Evolutionary conservation across 176 grass and related monocot species (phyloP).

Genomic region (Pontederia crassipes): DNA sequence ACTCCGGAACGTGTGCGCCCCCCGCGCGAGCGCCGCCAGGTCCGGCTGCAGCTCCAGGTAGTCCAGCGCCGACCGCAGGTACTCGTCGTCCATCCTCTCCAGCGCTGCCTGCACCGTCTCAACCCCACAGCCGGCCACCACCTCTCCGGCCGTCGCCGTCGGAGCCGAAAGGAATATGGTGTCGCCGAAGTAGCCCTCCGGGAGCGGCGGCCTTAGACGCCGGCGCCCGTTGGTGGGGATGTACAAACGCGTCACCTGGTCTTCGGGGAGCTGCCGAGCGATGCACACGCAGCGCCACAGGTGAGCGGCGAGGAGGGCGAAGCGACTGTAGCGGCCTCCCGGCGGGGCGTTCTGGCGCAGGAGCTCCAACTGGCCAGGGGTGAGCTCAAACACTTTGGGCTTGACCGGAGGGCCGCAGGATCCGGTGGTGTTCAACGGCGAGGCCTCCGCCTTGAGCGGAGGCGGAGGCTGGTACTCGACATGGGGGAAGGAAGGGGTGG

Average conservation of each 20-base stretch:
- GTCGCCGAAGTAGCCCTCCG: conserved; percentile 41
- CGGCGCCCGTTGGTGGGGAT: conserved; percentile 41
- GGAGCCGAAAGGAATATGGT: conserved; percentile 27
- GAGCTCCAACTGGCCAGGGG: conserved; percentile 25
- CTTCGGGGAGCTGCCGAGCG: conserved; percentile 21
- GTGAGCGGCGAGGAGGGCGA: conserved; percentile 32
- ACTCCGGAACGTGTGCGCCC: not conserved
- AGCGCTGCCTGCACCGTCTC: conserved; percentile 18
- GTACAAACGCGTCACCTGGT: conserved; percentile 27
- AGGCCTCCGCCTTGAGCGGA: conserved; percentile 13
- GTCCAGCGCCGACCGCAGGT: conserved; percentile 32
- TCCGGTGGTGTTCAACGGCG: not conserved
- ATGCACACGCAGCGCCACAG: conserved; percentile 46
- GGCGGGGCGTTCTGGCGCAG: conserved; percentile 23
- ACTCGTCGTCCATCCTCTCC: conserved; percentile 23
- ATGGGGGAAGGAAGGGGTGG: conserved; percentile 48
- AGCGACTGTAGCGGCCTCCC: conserved; percentile 19
- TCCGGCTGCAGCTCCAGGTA: conserved; percentile 26
- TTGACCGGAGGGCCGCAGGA: conserved; percentile 37
- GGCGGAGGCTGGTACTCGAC: conserved; percentile 72
- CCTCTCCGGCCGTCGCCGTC: conserved; percentile 24
- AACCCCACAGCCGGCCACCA: conserved; percentile 5
- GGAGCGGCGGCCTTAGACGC: conserved; percentile 31
- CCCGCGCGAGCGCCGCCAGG: not conserved
- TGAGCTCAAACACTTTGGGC: conserved; percentile 48